Evolutionary conservation across 2,329 filamentous ascomycete genomes (phyloP).

Genomic region (Apiospora aurea): DNA sequence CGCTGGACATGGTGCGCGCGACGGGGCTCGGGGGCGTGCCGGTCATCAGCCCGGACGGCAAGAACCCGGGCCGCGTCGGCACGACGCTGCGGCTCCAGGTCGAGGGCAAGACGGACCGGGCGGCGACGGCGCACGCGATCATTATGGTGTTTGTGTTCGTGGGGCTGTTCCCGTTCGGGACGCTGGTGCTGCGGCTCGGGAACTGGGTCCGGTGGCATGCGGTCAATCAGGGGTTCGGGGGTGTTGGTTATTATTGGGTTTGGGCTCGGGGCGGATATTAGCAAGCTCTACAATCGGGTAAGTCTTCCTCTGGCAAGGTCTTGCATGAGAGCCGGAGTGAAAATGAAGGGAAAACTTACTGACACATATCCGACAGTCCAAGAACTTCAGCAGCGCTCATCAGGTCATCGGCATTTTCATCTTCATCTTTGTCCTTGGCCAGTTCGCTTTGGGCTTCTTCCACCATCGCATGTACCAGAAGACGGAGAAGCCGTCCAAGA

Average conservation of each 20-base stretch:
- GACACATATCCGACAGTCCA: constrained; percentile 48
- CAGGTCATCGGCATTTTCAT: constrained; percentile 66
- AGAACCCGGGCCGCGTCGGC: constrained; percentile 36
- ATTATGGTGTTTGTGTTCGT: constrained; percentile 65
- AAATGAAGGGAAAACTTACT: not conserved
- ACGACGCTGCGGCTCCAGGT: constrained; percentile 39
- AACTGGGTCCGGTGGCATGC: constrained; percentile 62
- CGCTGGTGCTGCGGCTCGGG: constrained; percentile 59
- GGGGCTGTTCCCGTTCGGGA: constrained; percentile 62
- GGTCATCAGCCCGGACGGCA: constrained; percentile 44
- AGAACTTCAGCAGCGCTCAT: constrained; percentile 59
- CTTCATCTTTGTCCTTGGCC: constrained; percentile 57
- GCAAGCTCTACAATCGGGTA: constrained; percentile 63
- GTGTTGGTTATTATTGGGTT: constrained; percentile 57
- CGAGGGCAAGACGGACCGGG: constrained; percentile 45
- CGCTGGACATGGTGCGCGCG: constrained; percentile 61
- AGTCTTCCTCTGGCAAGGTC: constrained; percentile 34
- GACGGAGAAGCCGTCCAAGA: constrained; percentile 56
- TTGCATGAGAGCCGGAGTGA: not conserved
- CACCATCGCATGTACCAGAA: constrained; percentile 62
- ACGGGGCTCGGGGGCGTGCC: constrained; percentile 53
- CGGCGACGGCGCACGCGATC: constrained; percentile 52
- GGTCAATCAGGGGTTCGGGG: constrained; percentile 57
- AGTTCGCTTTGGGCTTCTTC: constrained; percentile 61
- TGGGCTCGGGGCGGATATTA: constrained; percentile 59